Evolutionary conservation across 139 green algal species (phyloP), one percentile per base, ranked within the genome.

Genomic region (Chlamydomonas applanata): DNA sequence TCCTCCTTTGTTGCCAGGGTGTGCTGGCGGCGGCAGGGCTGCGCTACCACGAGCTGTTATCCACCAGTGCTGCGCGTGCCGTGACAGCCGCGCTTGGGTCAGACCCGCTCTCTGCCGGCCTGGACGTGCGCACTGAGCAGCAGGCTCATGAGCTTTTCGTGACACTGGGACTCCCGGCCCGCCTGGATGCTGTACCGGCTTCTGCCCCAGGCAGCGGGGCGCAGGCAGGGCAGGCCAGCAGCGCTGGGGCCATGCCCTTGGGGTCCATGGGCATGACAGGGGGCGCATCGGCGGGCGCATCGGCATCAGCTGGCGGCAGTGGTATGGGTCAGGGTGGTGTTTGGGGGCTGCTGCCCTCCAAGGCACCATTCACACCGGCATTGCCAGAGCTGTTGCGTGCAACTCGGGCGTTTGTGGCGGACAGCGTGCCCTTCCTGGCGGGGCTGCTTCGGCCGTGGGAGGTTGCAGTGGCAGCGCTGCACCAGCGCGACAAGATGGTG

Each of bases 361-460:
- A 30, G 24, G 79, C 82, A 0, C 87, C 87, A 29, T 92, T 86
- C 75, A 86, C 84, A 0, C 22, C 34, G 45, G 69, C 73, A 30
- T 73, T 91, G 30, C 85, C 85, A 2, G 45, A 52, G 29, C 72
- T 87, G 53, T 71, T 89, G 25, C 49, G 40, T 0, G 54, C 80
- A 0, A 20, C 89, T 1, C 74, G 81, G 0, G 69, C 57, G 14
- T 87, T 82, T 45, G 70, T 88, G 0, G n/a, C 40, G 14, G 84
- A 89, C 79, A 78, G 62, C 35, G 56, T 75, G 56, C 45, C 34
- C 1, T 83, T 76, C 30, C 60, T 79, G 46, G 52, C 34, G 32
- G 89, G 88, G 0, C 74, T 94, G 64, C 79, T 87, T 24, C 85
- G 76, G 45, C 65, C 83, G 1, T 87, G 81, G 57, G 89, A 94